phyloP scores from a whole-genome alignment of 1,139 yeast genomes.

The Geotrichum australiense region DNA sequence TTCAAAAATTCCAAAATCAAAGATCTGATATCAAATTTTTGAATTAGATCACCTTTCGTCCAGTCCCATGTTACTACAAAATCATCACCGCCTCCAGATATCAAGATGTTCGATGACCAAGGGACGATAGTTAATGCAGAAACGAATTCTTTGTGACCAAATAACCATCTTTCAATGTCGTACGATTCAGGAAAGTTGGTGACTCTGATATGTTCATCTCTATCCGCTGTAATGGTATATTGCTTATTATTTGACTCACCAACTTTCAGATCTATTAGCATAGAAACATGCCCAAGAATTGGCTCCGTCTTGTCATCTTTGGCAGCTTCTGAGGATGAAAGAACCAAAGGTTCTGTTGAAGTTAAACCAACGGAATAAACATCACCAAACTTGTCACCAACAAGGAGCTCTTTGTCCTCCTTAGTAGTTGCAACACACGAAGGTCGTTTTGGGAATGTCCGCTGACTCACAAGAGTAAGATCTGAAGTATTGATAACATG shows the following conservation, averaged over 20 bases:
- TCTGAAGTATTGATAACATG: slow-evolving; percentile 40
- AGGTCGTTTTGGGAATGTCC: slow-evolving; percentile 83
- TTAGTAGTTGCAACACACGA: slow-evolving; percentile 58
- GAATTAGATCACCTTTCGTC: slow-evolving; percentile 43
- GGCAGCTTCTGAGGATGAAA: slow-evolving; percentile 16
- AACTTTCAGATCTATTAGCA: slow-evolving; percentile 71
- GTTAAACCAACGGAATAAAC: slow-evolving; percentile 55
- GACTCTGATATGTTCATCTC: slow-evolving; percentile 95
- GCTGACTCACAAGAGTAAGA: slow-evolving; percentile 55
- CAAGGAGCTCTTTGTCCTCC: slow-evolving; percentile 46
- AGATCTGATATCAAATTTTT: slow-evolving; percentile 45
- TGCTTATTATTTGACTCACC: slow-evolving; percentile 41
- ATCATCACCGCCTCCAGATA: slow-evolving; percentile 91
- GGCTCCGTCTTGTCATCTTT: slow-evolving; percentile 38
- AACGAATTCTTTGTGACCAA: slow-evolving; percentile 82
- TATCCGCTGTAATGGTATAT: slow-evolving; percentile 72
- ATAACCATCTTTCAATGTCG: slow-evolving; percentile 73
- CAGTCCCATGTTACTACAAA: slow-evolving; percentile 75
- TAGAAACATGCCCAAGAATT: slow-evolving; percentile 90
- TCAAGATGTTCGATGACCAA: slow-evolving; percentile 44
- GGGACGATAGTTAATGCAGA: slow-evolving; percentile 52
- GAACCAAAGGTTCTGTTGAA: slow-evolving; percentile 20
- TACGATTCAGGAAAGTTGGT: slow-evolving; percentile 73
- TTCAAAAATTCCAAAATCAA: slow-evolving; percentile 20
- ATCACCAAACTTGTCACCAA: slow-evolving; percentile 98